Evolutionary conservation across 2,329 filamentous ascomycete genomes (phyloP).

Genomic region (Calonectria leucothoes): DNA sequence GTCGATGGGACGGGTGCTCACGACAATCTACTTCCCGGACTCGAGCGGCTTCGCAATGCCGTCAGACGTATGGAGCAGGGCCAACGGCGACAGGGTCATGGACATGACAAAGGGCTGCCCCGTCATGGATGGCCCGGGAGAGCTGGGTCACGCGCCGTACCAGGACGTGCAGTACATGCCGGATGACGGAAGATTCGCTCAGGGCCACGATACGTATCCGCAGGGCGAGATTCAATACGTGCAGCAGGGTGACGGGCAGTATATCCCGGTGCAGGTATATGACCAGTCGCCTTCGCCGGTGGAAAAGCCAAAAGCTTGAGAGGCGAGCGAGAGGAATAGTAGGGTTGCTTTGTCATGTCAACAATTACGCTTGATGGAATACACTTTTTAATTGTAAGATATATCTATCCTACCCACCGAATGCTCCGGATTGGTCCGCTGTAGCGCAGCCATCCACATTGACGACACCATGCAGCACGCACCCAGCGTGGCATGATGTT

Average conservation of each 20-base stretch:
- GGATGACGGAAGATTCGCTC: background rate
- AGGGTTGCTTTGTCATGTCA: background rate
- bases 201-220: background rate
- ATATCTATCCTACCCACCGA: background rate
- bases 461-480: background rate
- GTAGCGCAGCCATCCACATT: background rate
- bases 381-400: background rate
- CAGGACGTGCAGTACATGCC: background rate
- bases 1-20: constrained; percentile 31
- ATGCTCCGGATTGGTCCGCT: background rate
- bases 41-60: constrained; percentile 28
- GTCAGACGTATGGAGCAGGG: constrained; percentile 5
- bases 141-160: background rate
- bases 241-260: background rate
- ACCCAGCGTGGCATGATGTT: background rate
- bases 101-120: background rate
- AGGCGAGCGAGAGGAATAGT: too few relatives aligned
- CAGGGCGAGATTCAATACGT: background rate
- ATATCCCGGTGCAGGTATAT: background rate
- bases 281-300: background rate
- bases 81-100: background rate
- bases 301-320: background rate
- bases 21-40: constrained; percentile 27
- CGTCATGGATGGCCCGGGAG: background rate
- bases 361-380: background rate